Conservation (phyloP, 805 yeast genomes). For the Grigorovia jiainica region DNA sequence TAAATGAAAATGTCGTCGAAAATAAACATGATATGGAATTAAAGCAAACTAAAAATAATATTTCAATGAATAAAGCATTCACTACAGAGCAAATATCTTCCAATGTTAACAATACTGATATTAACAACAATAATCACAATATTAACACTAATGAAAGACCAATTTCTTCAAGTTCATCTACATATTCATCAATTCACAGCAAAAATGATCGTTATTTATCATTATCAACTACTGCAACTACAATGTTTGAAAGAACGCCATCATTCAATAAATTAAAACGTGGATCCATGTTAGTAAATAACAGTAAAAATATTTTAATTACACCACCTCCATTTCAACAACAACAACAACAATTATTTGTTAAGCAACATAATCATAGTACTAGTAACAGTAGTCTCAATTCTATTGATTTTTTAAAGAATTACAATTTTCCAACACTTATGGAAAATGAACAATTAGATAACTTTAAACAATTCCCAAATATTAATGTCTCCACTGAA, state of each 20-base stretch:
- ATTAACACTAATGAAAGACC: slow-evolving; percentile 4
- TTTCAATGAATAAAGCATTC: slow-evolving; percentile 5
- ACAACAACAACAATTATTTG: background rate
- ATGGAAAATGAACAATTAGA: slow-evolving; percentile 15
- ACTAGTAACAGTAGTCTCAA: slow-evolving; percentile 10
- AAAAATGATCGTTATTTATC: slow-evolving; percentile 20
- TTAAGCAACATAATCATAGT: background rate
- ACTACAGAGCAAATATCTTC: too few relatives aligned
- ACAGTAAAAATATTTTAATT: background rate
- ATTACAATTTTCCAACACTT: slow-evolving; percentile 25
- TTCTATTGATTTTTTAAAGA: slow-evolving; percentile 19
- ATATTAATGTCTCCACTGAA: background rate
- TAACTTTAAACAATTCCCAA: slow-evolving; percentile 2
- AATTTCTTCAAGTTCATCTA: slow-evolving; percentile 8
- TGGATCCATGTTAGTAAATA: background rate
- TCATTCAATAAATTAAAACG: slow-evolving; percentile 2
- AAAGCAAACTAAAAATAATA: background rate
- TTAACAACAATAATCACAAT: too few relatives aligned
- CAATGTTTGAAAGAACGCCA: slow-evolving; percentile 9
- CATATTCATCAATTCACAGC: slow-evolving; percentile 6
- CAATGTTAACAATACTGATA: too few relatives aligned
- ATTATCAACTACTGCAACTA: slow-evolving; percentile 25
- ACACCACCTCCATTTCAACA: background rate
- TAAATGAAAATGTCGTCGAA: too few relatives aligned
- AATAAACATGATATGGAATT: too few relatives aligned